phyloP scores from a whole-genome alignment of 2,329 filamentous ascomycete species.

The Phialophora verrucosa region DNA sequence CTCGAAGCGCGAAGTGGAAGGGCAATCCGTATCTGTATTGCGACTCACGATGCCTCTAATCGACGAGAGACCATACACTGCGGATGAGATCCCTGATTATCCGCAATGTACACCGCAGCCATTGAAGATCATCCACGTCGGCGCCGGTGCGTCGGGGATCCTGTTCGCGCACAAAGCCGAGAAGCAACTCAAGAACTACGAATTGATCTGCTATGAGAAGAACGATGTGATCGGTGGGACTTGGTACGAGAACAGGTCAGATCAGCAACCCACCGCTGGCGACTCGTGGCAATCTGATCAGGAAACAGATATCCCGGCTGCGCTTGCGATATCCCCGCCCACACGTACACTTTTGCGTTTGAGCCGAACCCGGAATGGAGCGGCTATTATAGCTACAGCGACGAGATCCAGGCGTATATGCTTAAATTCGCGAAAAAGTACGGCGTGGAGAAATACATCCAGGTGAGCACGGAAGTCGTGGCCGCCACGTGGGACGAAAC shows the following conservation, averaged over 20 bases:
- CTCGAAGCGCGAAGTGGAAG: background rate
- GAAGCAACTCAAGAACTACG: conserved; percentile 45
- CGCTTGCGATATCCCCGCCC: conserved; percentile 46
- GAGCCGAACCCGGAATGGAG: conserved; percentile 39
- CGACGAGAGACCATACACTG: conserved; percentile 17
- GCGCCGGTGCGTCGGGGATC: conserved; percentile 33
- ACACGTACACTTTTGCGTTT: conserved; percentile 35
- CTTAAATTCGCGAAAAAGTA: conserved; percentile 38
- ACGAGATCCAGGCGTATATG: conserved; percentile 43
- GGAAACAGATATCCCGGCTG: conserved; percentile 26
- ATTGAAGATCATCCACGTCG: conserved; percentile 36
- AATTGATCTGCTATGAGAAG: conserved; percentile 35
- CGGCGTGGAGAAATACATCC: conserved; percentile 26
- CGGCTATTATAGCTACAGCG: conserved; percentile 38
- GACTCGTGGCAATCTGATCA: background rate
- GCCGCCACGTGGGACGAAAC: conserved; percentile 27
- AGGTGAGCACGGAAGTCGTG: conserved; percentile 26
- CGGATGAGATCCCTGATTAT: conserved; percentile 27
- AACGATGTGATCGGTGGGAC: conserved; percentile 30
- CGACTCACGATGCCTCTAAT: conserved; percentile 19
- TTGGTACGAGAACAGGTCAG: conserved; percentile 30
- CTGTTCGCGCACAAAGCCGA: conserved; percentile 30
- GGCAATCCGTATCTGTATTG: background rate
- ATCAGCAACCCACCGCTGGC: background rate
- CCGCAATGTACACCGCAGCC: conserved; percentile 31